Evolutionary conservation across 768 basidiomycete genomes (phyloP), one percentile per base, ranked within the genome.

Genomic region (Tremella mesenterica): DNA sequence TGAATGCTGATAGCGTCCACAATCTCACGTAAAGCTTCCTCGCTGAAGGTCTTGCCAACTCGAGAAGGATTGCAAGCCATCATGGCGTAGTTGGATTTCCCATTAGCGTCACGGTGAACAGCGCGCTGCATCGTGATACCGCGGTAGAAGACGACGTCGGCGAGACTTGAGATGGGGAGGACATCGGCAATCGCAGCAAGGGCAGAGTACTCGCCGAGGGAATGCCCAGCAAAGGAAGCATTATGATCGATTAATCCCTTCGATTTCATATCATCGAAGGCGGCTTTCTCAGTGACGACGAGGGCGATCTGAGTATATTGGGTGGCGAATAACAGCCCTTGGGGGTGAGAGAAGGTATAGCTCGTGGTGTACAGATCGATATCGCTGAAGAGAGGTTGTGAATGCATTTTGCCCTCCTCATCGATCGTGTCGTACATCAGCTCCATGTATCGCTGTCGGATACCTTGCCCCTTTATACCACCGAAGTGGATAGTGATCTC

Each of bases 111-210:
- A 28, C 95, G 88, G 75, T 95, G 90, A 53, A 99, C 95, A 25
- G 95, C 95, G 21, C 95, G 89, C 70, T 97, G 95, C 95, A 97
- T 99, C 30, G 95, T 99, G 70, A 99, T 92, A 64, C 95, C 95
- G 72, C 95, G 89, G 75, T 96, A 99, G 80, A 99, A 99, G 25
- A 99, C 93, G 67, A 99, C 88, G 62, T 99, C 95, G 66, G 92
- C 89, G 44, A 97, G 83, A 1, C 89, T 83, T 18, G 93, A 89
- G 63, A 97, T 89, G 44, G 89, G 87, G 30, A 97, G 82, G 49
- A 96, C 88, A 72, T 93, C 92, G 23, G 93, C 93, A 63, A 99
- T 95, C 8, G 93, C 93, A 1, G 95, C 95, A 3, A 99, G 80
- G 2, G 95, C 93, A 36, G 95, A 96, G 73, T 97, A 99, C 75